Conservation (phyloP, 2,329 filamentous ascomycete genomes). For the Penicillium rolfsii region DNA sequence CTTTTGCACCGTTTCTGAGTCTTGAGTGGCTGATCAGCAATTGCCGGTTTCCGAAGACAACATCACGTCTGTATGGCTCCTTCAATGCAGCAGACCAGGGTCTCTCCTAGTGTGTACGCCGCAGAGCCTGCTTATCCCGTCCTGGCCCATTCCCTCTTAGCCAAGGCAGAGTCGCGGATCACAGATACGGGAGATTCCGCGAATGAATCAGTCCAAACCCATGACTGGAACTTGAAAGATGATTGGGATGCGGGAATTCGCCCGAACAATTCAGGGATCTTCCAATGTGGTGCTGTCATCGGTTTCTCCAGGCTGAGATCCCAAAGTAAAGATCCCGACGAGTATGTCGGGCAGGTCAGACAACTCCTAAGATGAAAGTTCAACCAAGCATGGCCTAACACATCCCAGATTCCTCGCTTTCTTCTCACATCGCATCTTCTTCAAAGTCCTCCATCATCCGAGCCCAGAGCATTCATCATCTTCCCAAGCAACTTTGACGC, state of each 20-base stretch:
- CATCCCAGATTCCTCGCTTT: conserved; percentile 34
- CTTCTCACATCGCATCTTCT: conserved; percentile 33
- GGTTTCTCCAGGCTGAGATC: conserved; percentile 38
- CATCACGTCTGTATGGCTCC: not conserved
- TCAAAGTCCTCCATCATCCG: conserved; percentile 9
- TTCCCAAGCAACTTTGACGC: conserved; percentile 35
- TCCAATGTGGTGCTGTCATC: conserved; percentile 36
- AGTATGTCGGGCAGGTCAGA: conserved; percentile 38
- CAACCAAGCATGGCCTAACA: conserved; percentile 4
- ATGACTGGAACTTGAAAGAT: conserved; percentile 33
- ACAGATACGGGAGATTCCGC: not conserved
- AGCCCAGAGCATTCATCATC: conserved; percentile 40
- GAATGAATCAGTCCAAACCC: not conserved
- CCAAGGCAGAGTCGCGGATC: conserved; percentile 4
- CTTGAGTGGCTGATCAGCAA: not conserved
- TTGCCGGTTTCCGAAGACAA: not conserved
- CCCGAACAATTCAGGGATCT: conserved; percentile 19
- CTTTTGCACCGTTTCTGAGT: not conserved
- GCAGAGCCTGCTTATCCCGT: conserved; percentile 36
- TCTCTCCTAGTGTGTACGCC: conserved; percentile 28
- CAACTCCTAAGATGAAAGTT: not conserved
- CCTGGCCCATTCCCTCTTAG: conserved; percentile 38
- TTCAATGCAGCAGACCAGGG: conserved; percentile 19
- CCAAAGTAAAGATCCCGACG: conserved; percentile 29
- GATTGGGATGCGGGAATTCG: conserved; percentile 31